phyloP scores from a whole-genome alignment of 306 rosid genomes.

The Echinosophora koreensis region DNA sequence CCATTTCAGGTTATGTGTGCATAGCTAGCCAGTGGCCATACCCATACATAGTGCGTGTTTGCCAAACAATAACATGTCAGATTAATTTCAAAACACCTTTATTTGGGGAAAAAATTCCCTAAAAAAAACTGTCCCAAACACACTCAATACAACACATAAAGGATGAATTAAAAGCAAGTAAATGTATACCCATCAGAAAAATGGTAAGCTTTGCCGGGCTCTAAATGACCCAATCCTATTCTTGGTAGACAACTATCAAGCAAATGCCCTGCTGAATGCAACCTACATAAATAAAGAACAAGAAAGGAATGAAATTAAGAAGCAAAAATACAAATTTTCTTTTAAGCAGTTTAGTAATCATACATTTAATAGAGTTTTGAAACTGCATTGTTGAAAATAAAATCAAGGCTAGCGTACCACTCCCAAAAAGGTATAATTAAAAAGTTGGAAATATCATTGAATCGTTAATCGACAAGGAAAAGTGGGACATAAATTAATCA shows the following conservation, averaged over 20 bases:
- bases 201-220: slow-evolving; percentile 81
- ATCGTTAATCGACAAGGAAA: too few relatives aligned
- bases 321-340: slow-evolving; percentile 22
- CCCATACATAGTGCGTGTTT: background rate
- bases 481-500: too few relatives aligned
- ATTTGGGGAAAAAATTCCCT: too few relatives aligned
- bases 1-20: slow-evolving; percentile 6
- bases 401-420: background rate
- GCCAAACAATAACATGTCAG: too few relatives aligned
- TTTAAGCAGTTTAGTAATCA: slow-evolving; percentile 13
- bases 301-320: slow-evolving; percentile 12
- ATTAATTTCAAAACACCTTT: too few relatives aligned
- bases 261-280: slow-evolving; percentile 87
- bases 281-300: slow-evolving; percentile 47
- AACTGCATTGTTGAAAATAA: background rate
- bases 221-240: slow-evolving; percentile 67
- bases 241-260: slow-evolving; percentile 68
- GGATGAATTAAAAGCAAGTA: background rate
- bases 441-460: background rate
- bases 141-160: slow-evolving; percentile 1
- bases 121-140: too few relatives aligned
- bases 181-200: slow-evolving; percentile 75
- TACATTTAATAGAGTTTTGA: slow-evolving; percentile 3
- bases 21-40: background rate
- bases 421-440: background rate